Percentiles rank a stretch among this genome's conserved stretches.
phyloP scores from a whole-genome alignment of 2,329 filamentous ascomycete genomes.

The Curvularia eragrostidis region DNA sequence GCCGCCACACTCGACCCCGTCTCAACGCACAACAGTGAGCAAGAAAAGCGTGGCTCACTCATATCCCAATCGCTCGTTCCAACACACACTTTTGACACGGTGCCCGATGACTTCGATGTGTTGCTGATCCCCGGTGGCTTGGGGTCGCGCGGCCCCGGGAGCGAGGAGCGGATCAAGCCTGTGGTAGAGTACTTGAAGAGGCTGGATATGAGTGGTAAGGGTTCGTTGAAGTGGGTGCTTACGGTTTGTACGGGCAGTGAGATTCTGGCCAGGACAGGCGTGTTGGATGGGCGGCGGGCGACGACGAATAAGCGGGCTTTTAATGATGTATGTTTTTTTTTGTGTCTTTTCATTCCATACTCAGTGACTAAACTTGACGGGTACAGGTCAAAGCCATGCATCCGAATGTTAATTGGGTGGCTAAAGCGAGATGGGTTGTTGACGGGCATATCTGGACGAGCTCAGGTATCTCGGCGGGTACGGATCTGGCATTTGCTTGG shows the following conservation, averaged over 20 bases:
- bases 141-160: slow-evolving; percentile 51
- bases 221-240: slow-evolving; percentile 62
- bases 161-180: slow-evolving; percentile 37
- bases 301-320: slow-evolving; percentile 72
- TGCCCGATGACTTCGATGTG: slow-evolving; percentile 62
- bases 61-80: slow-evolving; percentile 53
- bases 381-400: slow-evolving; percentile 54
- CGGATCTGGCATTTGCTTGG: slow-evolving; percentile 67
- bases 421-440: slow-evolving; percentile 67
- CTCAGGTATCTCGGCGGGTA: slow-evolving; percentile 68
- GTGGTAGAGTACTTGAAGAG: slow-evolving; percentile 57
- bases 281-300: slow-evolving; percentile 66
- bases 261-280: slow-evolving; percentile 64
- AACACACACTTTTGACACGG: slow-evolving; percentile 62
- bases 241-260: slow-evolving; percentile 72
- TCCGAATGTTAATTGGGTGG: slow-evolving; percentile 65
- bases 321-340: slow-evolving; percentile 32
- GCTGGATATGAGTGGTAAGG: slow-evolving; percentile 49
- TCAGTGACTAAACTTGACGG: neutral
- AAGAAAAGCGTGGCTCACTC: slow-evolving; percentile 24
- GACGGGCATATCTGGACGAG: slow-evolving; percentile 73
- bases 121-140: slow-evolving; percentile 70
- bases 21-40: slow-evolving; percentile 32
- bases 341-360: neutral
- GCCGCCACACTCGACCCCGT: slow-evolving; percentile 45